These are phyloP conservation scores for Pythium rhizo-oryzae DNA, from an alignment of 352 stramenopile species.

Conservation along the genomic window DNA sequence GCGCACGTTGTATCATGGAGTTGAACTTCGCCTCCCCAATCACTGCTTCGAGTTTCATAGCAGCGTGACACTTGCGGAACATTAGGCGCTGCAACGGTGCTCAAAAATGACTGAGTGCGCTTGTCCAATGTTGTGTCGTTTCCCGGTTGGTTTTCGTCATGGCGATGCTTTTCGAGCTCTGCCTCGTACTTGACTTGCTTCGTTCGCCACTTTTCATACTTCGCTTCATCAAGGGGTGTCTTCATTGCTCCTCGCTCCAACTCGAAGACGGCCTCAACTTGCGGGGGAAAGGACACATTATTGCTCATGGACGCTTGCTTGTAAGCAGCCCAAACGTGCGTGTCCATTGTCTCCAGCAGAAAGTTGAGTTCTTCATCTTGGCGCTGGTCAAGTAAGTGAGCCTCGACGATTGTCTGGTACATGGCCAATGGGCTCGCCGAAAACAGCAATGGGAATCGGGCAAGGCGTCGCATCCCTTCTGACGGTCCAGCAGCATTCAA, in stretches of 20 bases:
- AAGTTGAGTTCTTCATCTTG: slow-evolving; percentile 67
- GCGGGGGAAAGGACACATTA: slow-evolving; percentile 67
- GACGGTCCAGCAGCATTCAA: slow-evolving; percentile 59
- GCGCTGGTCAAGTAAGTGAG: slow-evolving; percentile 63
- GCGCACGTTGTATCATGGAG: slow-evolving; percentile 80
- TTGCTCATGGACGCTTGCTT: slow-evolving; percentile 56
- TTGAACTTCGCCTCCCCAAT: slow-evolving; percentile 87
- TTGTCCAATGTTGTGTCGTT: neutral
- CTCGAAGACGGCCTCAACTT: slow-evolving; percentile 67
- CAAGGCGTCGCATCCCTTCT: slow-evolving; percentile 64
- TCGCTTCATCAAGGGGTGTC: slow-evolving; percentile 44
- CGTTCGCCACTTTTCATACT: slow-evolving; percentile 54
- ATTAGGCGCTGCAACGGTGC: neutral
- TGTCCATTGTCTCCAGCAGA: slow-evolving; percentile 83
- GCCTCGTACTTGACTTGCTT: slow-evolving; percentile 64
- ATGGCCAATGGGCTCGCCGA: slow-evolving; percentile 61
- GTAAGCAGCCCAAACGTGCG: slow-evolving; percentile 80
- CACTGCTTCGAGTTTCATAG: slow-evolving; percentile 85
- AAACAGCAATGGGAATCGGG: slow-evolving; percentile 64
- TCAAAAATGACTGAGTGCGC: slow-evolving; percentile 7
- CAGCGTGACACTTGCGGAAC: slow-evolving; percentile 29
- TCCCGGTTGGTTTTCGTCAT: neutral
- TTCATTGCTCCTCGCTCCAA: slow-evolving; percentile 55
- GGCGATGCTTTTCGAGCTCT: slow-evolving; percentile 21
- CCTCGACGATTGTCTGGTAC: slow-evolving; percentile 82